Base-by-base conservation (phyloP, 2,329 filamentous ascomycete species). In the Talaromyces sp. region DNA sequence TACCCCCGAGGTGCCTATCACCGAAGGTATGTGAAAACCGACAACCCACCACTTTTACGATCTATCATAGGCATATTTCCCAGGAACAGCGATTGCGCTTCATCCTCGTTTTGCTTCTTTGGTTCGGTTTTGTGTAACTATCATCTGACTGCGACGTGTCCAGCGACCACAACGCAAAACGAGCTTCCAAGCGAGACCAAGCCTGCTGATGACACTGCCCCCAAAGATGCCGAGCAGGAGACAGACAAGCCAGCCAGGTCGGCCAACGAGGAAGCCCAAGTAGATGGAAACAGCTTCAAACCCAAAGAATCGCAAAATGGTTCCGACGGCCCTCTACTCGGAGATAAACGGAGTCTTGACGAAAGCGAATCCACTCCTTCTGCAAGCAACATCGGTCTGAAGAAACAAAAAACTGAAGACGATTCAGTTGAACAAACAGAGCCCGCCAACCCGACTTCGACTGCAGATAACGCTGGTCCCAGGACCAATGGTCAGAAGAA, bases 391-490 rank as follows among this genome's bases (percentile, higher is more conserved):
- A 58, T 21, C 35, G 62, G 67, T 8, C 43, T 62, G n/a, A 77
- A 77, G 63, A 76, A 75, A 62, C 71, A 70, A 56, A 77, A 73
- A 63, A 69, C 66, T 13, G 66, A 66, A 31, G 58, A 65, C 41
- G 65, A 63, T 29, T 53, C 46, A 9, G 35, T 8, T 38, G 35
- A 38, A 38, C 35, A 38, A n/a, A 2, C 14, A 38, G 35, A 38
- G 35, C n/a, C 35, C 35, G 35, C 14, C 35, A n/a, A 38, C 3
- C 50, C 58, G n/a, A 21, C 61, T 41, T 59, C 60, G 41, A 56
- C 58, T 19, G 19, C 49, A 29, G 49, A 29, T 19, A 29, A 29
- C 49, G 49, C 49, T 26, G 49, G 49, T 10, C 32, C 14, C n/a
- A 46, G 19, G 9, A 51, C 19, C 41, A 70, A 71, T 43, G 69